phyloP scores from a whole-genome alignment of 768 basidiomycete species.

The Hypsizygus marmoreus region DNA sequence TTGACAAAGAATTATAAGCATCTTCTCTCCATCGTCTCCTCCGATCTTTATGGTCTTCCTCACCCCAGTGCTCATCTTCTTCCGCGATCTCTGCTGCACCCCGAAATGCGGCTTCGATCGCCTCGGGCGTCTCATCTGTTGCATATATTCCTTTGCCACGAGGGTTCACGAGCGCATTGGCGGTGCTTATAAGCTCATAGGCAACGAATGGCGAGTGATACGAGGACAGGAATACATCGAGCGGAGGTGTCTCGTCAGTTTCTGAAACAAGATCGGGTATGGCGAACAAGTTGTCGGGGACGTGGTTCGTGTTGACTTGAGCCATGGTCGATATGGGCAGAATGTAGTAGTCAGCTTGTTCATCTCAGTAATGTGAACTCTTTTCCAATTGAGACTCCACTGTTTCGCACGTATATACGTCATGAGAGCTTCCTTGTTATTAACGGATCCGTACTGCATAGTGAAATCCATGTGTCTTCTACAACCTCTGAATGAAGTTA shows the following conservation, averaged over 20 bases:
- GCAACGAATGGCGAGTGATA: constrained; percentile 43
- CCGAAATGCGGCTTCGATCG: constrained; percentile 39
- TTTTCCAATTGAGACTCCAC: constrained; percentile 14
- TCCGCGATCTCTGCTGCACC: constrained; percentile 31
- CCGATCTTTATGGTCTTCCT: constrained; percentile 38
- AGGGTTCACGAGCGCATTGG: constrained; percentile 46
- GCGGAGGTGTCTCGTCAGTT: constrained; percentile 7
- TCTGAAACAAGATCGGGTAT: constrained; percentile 19
- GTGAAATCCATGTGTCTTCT: too few relatives aligned
- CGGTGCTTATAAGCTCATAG: constrained; percentile 43
- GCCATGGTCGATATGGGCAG: constrained; percentile 6
- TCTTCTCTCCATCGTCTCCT: constrained; percentile 46
- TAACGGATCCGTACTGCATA: too few relatives aligned
- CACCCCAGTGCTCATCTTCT: constrained; percentile 27
- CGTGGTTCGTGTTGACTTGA: constrained; percentile 21
- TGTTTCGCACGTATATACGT: constrained; percentile 18
- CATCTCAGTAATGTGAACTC: not conserved
- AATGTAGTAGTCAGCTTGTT: too few relatives aligned
- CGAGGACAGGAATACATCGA: constrained; percentile 37
- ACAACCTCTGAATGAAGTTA: too few relatives aligned
- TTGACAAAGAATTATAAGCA: constrained; percentile 43
- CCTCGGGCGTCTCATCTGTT: constrained; percentile 52
- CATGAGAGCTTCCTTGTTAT: constrained; percentile 3
- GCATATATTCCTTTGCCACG: constrained; percentile 56
- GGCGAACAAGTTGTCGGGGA: constrained; percentile 34